Percentiles rank a stretch among this genome's conserved stretches.
Conservation (phyloP, 2,329 filamentous ascomycete species). For the Hypoxylon sp. region DNA sequence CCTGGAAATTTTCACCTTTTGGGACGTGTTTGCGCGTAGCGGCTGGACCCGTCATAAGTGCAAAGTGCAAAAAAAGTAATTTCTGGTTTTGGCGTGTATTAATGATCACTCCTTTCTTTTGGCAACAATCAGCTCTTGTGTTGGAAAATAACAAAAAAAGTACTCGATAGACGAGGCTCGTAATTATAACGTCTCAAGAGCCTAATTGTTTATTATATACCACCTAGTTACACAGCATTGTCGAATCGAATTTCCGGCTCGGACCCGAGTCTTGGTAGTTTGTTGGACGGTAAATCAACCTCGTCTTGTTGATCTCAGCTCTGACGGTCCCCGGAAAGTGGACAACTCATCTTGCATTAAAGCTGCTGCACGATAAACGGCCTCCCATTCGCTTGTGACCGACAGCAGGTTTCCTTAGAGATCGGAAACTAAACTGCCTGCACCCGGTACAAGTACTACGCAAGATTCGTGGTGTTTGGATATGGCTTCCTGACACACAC, state of each 20-base stretch:
- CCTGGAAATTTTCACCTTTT: slow-evolving; percentile 43
- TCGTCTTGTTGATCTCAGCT: slow-evolving; percentile 38
- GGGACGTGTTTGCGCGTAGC: slow-evolving; percentile 45
- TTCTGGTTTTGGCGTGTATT: slow-evolving; percentile 20
- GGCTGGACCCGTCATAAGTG: slow-evolving; percentile 40
- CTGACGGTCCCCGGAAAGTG: slow-evolving; percentile 44
- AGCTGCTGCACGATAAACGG: slow-evolving; percentile 55
- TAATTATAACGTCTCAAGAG: slow-evolving; percentile 31
- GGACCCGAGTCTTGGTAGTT: slow-evolving; percentile 39
- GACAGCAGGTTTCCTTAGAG: slow-evolving; percentile 38
- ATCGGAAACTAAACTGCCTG: slow-evolving; percentile 46
- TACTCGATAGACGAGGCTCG: slow-evolving; percentile 11
- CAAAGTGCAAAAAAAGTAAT: slow-evolving; percentile 28
- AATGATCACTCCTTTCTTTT: slow-evolving; percentile 33
- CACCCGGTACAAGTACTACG: slow-evolving; percentile 45
- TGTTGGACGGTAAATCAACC: slow-evolving; percentile 29
- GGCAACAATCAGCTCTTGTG: slow-evolving; percentile 11
- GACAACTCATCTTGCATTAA: slow-evolving; percentile 60
- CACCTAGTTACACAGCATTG: slow-evolving; percentile 39
- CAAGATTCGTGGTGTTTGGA: slow-evolving; percentile 42
- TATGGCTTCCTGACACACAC: slow-evolving; percentile 43
- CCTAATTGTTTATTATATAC: slow-evolving; percentile 26
- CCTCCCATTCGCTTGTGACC: slow-evolving; percentile 52
- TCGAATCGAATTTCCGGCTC: slow-evolving; percentile 41
- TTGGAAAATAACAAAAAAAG: neutral